Conservation (phyloP, 441 rosid species). For the Pelargonium citronellum region DNA sequence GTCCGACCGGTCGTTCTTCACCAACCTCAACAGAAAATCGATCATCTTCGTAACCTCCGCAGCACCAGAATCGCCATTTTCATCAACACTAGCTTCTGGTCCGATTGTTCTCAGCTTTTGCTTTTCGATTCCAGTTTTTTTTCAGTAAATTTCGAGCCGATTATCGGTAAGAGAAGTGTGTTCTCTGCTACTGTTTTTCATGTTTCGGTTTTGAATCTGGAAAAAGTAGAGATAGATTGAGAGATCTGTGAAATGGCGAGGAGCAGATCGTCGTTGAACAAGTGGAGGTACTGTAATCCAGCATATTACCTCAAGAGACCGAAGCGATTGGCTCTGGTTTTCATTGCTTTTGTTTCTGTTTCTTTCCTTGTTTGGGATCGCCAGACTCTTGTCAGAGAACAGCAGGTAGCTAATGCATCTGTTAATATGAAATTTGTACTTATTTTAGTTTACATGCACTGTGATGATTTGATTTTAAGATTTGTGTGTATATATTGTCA, state of each 20-base stretch:
- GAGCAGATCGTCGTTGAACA: constrained; percentile 36
- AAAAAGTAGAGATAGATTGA: neutral
- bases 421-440: too few relatives aligned
- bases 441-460: too few relatives aligned
- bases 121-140: too few relatives aligned
- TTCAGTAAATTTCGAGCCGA: too few relatives aligned
- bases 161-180: neutral
- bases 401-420: constrained; percentile 41
- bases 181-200: neutral
- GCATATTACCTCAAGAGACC: constrained; percentile 82
- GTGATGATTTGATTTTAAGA: too few relatives aligned
- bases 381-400: constrained; percentile 67
- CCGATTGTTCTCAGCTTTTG: too few relatives aligned
- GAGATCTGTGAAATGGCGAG: constrained; percentile 24
- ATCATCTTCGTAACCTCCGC: too few relatives aligned
- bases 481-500: too few relatives aligned
- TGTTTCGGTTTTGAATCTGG: constrained; percentile 7
- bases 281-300: constrained; percentile 68
- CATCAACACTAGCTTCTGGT: too few relatives aligned
- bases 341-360: constrained; percentile 57
- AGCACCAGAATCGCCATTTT: too few relatives aligned
- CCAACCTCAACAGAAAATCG: too few relatives aligned
- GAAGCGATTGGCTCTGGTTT: constrained; percentile 72
- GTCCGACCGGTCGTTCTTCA: too few relatives aligned
- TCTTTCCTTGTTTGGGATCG: constrained; percentile 85